phyloP scores from a whole-genome alignment of 2,329 filamentous ascomycete genomes.

The Sporothrix dimorphospora region DNA sequence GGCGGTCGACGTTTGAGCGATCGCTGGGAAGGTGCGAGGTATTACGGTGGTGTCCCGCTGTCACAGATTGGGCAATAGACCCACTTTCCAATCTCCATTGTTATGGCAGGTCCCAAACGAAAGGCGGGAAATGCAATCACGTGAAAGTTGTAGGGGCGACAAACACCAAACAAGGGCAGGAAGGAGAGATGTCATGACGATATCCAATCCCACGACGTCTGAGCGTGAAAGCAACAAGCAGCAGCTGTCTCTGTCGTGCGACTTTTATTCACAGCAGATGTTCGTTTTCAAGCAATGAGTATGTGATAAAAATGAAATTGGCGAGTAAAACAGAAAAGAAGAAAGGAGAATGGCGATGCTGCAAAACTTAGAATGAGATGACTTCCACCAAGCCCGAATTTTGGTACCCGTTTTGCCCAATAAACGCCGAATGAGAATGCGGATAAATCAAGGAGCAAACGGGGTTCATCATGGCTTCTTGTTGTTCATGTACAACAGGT shows the following conservation, averaged over 20 bases:
- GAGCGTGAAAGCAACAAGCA: neutral
- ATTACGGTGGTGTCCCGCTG: neutral
- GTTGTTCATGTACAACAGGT: conserved; percentile 62
- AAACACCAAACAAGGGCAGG: neutral
- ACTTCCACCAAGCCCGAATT: neutral
- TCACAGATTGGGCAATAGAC: conserved; percentile 13
- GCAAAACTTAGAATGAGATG: neutral
- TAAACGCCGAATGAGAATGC: neutral
- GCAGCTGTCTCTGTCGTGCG: neutral
- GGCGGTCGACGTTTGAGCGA: neutral
- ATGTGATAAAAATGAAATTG: neutral
- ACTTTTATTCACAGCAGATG: neutral
- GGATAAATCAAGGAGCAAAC: neutral
- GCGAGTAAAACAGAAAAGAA: neutral
- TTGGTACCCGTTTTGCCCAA: neutral
- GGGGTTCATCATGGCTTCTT: conserved; percentile 42
- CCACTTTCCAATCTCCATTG: conserved; percentile 10
- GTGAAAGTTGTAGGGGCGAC: neutral
- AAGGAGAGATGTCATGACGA: neutral
- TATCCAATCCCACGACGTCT: neutral
- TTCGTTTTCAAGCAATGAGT: neutral
- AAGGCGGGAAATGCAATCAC: conserved; percentile 1
- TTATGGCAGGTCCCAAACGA: neutral
- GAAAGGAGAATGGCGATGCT: conserved; percentile 3
- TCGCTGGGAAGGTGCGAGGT: neutral